Evolutionary conservation across 2,329 filamentous ascomycete genomes (phyloP).

Genomic region (Boeremia lycopersici): DNA sequence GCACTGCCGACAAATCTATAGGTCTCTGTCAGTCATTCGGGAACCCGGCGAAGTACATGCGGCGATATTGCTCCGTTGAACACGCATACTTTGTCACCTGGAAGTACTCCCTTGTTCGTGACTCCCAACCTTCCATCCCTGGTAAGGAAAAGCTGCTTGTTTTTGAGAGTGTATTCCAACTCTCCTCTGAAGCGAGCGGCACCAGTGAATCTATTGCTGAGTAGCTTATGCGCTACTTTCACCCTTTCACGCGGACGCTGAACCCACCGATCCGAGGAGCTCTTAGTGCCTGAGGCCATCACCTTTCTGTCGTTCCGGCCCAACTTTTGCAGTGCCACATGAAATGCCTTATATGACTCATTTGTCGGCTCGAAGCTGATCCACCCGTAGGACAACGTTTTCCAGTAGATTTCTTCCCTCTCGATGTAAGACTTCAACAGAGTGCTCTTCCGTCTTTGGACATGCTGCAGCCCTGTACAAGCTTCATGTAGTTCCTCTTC

Average conservation of each 20-base stretch:
- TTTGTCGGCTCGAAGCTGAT: neutral
- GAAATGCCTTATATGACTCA: neutral
- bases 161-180: neutral
- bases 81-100: conserved; percentile 4
- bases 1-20: conserved; percentile 6
- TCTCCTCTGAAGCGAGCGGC: neutral
- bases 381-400: neutral
- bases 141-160: neutral
- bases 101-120: neutral
- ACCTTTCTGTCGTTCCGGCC: neutral
- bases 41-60: neutral
- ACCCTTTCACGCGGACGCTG: neutral
- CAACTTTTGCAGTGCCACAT: neutral
- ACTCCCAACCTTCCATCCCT: neutral
- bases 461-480: neutral
- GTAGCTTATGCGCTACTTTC: neutral
- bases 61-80: conserved; percentile 4
- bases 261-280: neutral
- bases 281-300: neutral
- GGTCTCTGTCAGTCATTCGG: neutral
- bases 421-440: neutral
- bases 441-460: neutral
- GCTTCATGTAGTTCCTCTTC: neutral
- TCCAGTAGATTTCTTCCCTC: neutral
- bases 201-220: neutral